phyloP scores from a whole-genome alignment of 805 yeast genomes.

The Ogataea philodendri region DNA sequence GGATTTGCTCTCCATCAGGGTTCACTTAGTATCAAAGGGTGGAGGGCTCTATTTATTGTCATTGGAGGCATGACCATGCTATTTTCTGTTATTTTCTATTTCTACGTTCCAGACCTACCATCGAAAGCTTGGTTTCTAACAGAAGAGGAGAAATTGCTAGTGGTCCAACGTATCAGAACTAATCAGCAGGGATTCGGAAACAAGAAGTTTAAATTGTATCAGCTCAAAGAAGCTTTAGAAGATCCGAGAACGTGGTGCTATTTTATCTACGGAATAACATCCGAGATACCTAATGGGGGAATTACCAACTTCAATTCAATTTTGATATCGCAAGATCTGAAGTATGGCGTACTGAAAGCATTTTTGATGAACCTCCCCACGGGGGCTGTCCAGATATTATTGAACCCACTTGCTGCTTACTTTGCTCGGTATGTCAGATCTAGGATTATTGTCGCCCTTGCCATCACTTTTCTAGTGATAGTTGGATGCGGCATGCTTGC shows the following conservation, averaged over 20 bases:
- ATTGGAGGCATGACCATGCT: slow-evolving; percentile 58
- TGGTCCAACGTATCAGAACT: slow-evolving; percentile 30
- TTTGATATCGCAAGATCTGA: slow-evolving; percentile 29
- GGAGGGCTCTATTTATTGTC: slow-evolving; percentile 61
- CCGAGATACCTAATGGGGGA: slow-evolving; percentile 32
- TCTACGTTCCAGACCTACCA: slow-evolving; percentile 60
- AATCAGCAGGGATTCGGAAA: slow-evolving; percentile 28
- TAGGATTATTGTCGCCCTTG: slow-evolving; percentile 17
- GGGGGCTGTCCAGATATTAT: slow-evolving; percentile 46
- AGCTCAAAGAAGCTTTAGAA: slow-evolving; percentile 22
- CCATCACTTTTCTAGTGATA: slow-evolving; percentile 4
- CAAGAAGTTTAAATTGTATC: slow-evolving; percentile 27
- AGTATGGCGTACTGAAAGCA: slow-evolving; percentile 45
- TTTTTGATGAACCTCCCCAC: slow-evolving; percentile 34
- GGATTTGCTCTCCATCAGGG: slow-evolving; percentile 38
- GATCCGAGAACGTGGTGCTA: slow-evolving; percentile 24
- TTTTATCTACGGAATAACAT: slow-evolving; percentile 19
- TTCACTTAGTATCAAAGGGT: slow-evolving; percentile 31
- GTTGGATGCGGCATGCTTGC: slow-evolving; percentile 6
- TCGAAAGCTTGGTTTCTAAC: slow-evolving; percentile 40
- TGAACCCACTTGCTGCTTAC: slow-evolving; percentile 31
- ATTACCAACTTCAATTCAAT: slow-evolving; percentile 26
- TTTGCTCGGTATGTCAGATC: slow-evolving; percentile 2
- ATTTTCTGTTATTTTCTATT: slow-evolving; percentile 44
- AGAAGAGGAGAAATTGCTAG: slow-evolving; percentile 35